Base-by-base conservation (phyloP, 2,329 filamentous ascomycete species). In the Blastomyces gilchristii region DNA sequence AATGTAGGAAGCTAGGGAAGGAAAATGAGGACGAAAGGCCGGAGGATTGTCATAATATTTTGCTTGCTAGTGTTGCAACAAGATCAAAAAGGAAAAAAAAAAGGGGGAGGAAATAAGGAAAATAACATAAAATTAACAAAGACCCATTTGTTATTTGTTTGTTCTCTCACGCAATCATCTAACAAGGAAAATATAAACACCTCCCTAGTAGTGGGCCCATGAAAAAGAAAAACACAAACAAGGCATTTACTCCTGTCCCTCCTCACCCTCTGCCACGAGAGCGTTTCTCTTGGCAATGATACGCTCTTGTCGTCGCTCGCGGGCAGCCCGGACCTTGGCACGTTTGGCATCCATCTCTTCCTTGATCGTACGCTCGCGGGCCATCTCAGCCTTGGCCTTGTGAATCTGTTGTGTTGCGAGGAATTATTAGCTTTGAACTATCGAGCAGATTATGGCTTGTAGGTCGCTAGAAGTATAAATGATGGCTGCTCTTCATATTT, bases 311-410 rank as follows among this genome's bases (percentile, higher is more conserved):
- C 94, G 94, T 85, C 94, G 89, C 89, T 97, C 94, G 83, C 94
- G 91, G 75, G 94, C 94, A 78, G 94, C 94, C 92, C 97, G 97
- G 87, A 91, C 97, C 91, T 96, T 97, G 80, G 91, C 91, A 84
- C 94, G 91, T 88, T 96, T 97, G 85, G 90, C 91, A 80, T 97
- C 94, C 94, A 99, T 99, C 85, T 97, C 92, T 80, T 97, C 92
- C 89, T 96, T 93, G 81, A 99, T 87, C 77, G 87, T 82, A 82
- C 87, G 87, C 89, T 97, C 94, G 81, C 94, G 94, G 71, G 87
- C 86, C 85, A 96, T 95, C 90, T 99, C 94, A 75, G 94, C 94
- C 90, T 99, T 99, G 84, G 94, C 94, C 83, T 92, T 95, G 90
- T 99, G 94, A 80, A 99, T 97, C 94, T 99, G 76, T 52, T 52